Percentiles rank a stretch among this genome's conserved stretches.
Evolutionary conservation across 345 rosid species (phyloP).

Genomic region (Hevea brasiliensis): DNA sequence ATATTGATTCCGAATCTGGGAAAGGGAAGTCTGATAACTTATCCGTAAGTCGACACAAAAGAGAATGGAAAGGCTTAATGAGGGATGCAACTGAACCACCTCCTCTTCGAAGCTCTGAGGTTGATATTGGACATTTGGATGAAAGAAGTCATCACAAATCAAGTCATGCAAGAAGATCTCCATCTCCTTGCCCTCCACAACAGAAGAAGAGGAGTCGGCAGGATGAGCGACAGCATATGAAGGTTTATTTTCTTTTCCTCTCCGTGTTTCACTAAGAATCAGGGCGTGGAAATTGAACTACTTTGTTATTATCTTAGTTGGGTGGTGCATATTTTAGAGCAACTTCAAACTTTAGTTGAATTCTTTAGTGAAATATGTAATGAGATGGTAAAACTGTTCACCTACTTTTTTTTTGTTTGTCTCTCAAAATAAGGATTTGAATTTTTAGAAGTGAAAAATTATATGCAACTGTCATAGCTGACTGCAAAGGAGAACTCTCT

Average conservation of each 20-base stretch:
- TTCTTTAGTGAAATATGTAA: background rate
- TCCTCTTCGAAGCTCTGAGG: conserved; percentile 64
- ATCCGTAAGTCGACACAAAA: conserved; percentile 45
- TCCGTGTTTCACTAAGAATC: background rate
- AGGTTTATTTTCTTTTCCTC: conserved; percentile 49
- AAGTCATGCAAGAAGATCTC: conserved; percentile 44
- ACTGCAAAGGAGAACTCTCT: background rate
- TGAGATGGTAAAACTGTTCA: background rate
- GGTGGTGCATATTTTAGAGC: background rate
- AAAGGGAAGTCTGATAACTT: conserved; percentile 44
- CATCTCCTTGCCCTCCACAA: conserved; percentile 46
- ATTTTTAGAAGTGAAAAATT: background rate
- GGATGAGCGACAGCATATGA: conserved; percentile 46
- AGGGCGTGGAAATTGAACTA: background rate
- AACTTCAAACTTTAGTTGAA: background rate
- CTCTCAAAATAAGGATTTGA: background rate
- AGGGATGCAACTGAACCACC: conserved; percentile 57
- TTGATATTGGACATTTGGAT: conserved; percentile 39
- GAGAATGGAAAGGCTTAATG: conserved; percentile 66
- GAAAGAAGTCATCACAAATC: conserved; percentile 43
- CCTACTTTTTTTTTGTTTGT: background rate
- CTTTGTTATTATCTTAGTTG: background rate
- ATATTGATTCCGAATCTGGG: conserved; percentile 46
- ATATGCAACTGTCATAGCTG: background rate
- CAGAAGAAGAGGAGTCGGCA: conserved; percentile 59